These are phyloP conservation scores for Adenanthera pavonina DNA, from an alignment of 306 rosid species.

Conservation along the genomic window DNA sequence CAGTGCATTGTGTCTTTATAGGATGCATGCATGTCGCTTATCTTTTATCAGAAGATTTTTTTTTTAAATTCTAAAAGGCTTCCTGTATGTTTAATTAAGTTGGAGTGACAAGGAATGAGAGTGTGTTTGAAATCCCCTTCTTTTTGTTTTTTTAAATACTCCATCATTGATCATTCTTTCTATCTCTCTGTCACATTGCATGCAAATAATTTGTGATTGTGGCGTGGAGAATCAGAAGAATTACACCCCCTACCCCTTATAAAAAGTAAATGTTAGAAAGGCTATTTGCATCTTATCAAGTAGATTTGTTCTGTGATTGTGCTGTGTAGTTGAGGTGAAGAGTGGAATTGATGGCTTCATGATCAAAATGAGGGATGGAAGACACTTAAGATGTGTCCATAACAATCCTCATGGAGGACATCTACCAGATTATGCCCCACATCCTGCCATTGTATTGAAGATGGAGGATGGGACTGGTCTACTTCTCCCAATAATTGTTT, in stretches of 20 bases:
- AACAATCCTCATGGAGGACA: slow-evolving; percentile 96
- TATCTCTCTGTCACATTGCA: not conserved
- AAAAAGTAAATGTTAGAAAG: not conserved
- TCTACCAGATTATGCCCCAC: slow-evolving; percentile 97
- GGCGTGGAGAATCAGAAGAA: not conserved
- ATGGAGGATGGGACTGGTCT: slow-evolving; percentile 98
- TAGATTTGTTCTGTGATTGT: slow-evolving; percentile 40
- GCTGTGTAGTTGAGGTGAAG: slow-evolving; percentile 90
- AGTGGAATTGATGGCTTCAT: slow-evolving; percentile 94
- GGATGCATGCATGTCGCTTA: not conserved
- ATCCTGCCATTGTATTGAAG: slow-evolving; percentile 96
- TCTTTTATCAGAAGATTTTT: not conserved
- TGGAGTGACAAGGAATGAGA: too few species aligned
- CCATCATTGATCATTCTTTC: too few species aligned
- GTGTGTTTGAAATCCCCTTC: too few species aligned
- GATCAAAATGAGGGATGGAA: slow-evolving; percentile 97
- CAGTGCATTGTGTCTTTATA: slow-evolving; percentile 23
- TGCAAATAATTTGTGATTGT: not conserved
- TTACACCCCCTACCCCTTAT: not conserved
- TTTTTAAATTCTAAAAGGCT: not conserved
- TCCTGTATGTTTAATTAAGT: too few species aligned
- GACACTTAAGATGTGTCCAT: slow-evolving; percentile 85
- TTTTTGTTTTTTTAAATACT: too few species aligned
- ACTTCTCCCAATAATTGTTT: slow-evolving; percentile 98
- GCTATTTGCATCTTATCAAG: slow-evolving; percentile 24